These are phyloP conservation scores for Mortierella sp. DNA, from an alignment of 371 early-diverging fungal genomes.

Conservation along the genomic window DNA sequence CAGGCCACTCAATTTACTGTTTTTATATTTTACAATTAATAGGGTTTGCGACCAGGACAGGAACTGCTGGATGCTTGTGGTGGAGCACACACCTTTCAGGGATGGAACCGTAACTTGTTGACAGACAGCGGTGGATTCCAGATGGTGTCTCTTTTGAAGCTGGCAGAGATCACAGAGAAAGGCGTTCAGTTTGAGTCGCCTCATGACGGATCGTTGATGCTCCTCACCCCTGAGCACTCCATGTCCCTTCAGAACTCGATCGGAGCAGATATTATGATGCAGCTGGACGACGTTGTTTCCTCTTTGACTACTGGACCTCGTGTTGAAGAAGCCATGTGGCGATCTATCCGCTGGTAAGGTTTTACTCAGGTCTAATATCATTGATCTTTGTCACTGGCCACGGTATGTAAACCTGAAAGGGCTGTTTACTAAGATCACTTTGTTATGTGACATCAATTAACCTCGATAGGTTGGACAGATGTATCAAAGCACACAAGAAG, in stretches of 20 bases:
- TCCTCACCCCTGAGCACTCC: conserved; percentile 97
- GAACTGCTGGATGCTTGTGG: conserved; percentile 84
- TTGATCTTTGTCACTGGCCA: no score
- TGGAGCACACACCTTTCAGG: conserved; percentile 92
- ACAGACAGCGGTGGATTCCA: conserved; percentile 98
- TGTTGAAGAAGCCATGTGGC: conserved; percentile 94
- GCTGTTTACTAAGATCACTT: not conserved
- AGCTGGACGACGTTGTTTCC: conserved; percentile 97
- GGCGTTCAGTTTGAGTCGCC: conserved; percentile 95
- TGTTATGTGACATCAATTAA: not conserved
- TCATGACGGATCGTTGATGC: conserved; percentile 84
- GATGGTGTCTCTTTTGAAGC: conserved; percentile 92
- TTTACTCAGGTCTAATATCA: not conserved
- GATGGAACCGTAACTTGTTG: conserved; percentile 88
- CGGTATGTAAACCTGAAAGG: not conserved
- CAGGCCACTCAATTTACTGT: not conserved
- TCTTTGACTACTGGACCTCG: conserved; percentile 87
- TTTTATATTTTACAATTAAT: not conserved
- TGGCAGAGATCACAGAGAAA: conserved; percentile 92
- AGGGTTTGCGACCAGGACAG: conserved; percentile 79
- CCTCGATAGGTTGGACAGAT: conserved; percentile 81
- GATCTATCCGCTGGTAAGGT: conserved; percentile 91
- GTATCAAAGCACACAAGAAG: conserved; percentile 85
- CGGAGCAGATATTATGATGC: conserved; percentile 98
- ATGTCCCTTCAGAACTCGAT: conserved; percentile 95